phyloP scores from a whole-genome alignment of 1,284 basidiomycete species.

The Sporisorium graminicola region DNA sequence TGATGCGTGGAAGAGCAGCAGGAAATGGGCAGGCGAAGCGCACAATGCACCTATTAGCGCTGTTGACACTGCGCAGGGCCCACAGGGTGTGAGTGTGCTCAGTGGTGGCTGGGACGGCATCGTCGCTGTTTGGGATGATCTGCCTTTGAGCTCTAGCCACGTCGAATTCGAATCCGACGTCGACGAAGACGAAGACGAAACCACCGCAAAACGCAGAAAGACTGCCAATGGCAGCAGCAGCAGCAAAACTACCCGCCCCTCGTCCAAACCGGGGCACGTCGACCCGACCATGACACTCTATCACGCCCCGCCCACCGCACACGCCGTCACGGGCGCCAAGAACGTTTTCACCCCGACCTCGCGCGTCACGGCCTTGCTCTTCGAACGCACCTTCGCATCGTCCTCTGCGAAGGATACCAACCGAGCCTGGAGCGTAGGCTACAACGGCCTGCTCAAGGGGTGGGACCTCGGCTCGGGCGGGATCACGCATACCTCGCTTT shows the following conservation, averaged over 20 bases:
- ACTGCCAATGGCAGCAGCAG: constrained; percentile 23
- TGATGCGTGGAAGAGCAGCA: constrained; percentile 24
- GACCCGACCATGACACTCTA: constrained; percentile 35
- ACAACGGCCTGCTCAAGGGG: constrained; percentile 60
- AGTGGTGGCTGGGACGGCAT: constrained; percentile 64
- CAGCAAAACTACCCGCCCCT: background rate
- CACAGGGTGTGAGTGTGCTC: constrained; percentile 31
- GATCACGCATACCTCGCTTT: constrained; percentile 23
- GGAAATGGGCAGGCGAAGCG: constrained; percentile 37
- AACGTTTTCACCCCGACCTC: constrained; percentile 53
- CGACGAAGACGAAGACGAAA: constrained; percentile 32
- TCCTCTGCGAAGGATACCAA: constrained; percentile 18
- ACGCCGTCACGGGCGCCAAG: constrained; percentile 27
- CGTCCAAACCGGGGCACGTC: constrained; percentile 15
- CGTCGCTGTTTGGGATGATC: constrained; percentile 61
- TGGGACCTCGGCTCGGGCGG: constrained; percentile 61
- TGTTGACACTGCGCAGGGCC: constrained; percentile 36
- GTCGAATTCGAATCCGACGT: constrained; percentile 13
- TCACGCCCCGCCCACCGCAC: constrained; percentile 28
- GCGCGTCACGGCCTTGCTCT: constrained; percentile 49
- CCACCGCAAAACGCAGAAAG: constrained; percentile 31
- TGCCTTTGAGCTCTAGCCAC: background rate
- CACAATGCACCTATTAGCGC: constrained; percentile 51
- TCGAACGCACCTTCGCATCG: constrained; percentile 21
- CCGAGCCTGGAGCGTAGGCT: constrained; percentile 55